Evolutionary conservation across 805 yeast genomes (phyloP).

Genomic region (Ogataea naganishii): DNA sequence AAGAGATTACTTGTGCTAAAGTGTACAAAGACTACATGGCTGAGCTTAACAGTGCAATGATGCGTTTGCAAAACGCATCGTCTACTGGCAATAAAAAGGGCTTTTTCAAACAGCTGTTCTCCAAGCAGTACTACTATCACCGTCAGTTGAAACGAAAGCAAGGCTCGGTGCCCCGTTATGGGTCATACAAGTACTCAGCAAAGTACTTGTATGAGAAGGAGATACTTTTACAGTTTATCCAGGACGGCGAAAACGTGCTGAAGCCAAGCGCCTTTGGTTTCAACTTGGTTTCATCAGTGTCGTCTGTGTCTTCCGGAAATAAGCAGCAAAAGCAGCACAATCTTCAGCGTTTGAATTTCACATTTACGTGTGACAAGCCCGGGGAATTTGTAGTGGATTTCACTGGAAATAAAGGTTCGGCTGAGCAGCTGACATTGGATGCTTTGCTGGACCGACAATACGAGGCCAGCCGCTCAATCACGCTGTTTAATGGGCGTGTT

Average conservation of each 20-base stretch:
- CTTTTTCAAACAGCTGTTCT: slow-evolving; percentile 34
- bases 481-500: slow-evolving; percentile 60
- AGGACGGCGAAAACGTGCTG: slow-evolving; percentile 29
- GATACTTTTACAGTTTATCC: slow-evolving; percentile 51
- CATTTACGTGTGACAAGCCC: slow-evolving; percentile 60
- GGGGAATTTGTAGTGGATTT: slow-evolving; percentile 72
- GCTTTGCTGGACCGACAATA: slow-evolving; percentile 67
- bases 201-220: slow-evolving; percentile 69
- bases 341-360: not conserved
- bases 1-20: slow-evolving; percentile 34
- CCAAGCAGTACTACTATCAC: slow-evolving; percentile 70
- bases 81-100: slow-evolving; percentile 33
- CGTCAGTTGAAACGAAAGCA: slow-evolving; percentile 57
- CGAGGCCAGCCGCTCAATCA: slow-evolving; percentile 46
- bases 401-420: slow-evolving; percentile 57
- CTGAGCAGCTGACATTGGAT: slow-evolving; percentile 54
- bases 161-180: slow-evolving; percentile 65
- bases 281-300: no score
- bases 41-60: slow-evolving; percentile 36
- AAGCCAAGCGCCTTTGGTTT: no score
- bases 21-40: slow-evolving; percentile 37
- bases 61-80: slow-evolving; percentile 34
- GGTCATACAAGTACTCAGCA: slow-evolving; percentile 69
- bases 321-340: not conserved
- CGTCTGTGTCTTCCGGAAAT: not conserved